Conservation (phyloP, 768 basidiomycete genomes). For the Pulveroboletus frians region DNA sequence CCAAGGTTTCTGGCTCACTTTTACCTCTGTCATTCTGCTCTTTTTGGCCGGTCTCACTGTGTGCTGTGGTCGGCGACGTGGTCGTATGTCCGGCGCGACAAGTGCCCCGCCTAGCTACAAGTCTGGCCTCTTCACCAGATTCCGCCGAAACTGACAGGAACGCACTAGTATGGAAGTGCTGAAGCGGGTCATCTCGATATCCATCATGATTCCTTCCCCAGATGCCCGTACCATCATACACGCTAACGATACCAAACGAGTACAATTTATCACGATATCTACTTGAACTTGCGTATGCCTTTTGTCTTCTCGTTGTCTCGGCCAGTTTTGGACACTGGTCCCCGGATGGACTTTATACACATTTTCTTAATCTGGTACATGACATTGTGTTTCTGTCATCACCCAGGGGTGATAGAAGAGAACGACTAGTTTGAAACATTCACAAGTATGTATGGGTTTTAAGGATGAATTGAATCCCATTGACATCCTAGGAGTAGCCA, state of each 20-base stretch:
- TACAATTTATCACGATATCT: constrained; percentile 11
- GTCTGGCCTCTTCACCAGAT: constrained; percentile 31
- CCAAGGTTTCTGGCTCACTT: constrained; percentile 74
- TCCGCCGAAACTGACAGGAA: constrained; percentile 32
- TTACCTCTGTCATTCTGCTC: constrained; percentile 59
- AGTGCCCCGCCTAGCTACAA: constrained; percentile 20
- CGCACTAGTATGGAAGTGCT: no score
- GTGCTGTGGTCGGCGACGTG: constrained; percentile 60
- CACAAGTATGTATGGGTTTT: no score
- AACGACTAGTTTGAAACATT: not conserved
- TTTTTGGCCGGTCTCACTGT: constrained; percentile 63
- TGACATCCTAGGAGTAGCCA: no score
- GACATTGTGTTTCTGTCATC: not conserved
- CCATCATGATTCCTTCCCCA: not conserved
- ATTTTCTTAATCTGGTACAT: not conserved
- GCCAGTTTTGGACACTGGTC: not conserved
- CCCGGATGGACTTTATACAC: constrained; percentile 7
- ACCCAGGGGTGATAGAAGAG: no score
- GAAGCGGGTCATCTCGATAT: not conserved
- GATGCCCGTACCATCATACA: not conserved
- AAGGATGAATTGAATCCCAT: no score
- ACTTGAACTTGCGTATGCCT: constrained; percentile 1
- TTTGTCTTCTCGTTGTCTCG: not conserved
- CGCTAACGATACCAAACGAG: not conserved
- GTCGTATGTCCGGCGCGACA: constrained; percentile 42